Conservation (phyloP, 441 rosid genomes). For the Mallotus japonicus region DNA sequence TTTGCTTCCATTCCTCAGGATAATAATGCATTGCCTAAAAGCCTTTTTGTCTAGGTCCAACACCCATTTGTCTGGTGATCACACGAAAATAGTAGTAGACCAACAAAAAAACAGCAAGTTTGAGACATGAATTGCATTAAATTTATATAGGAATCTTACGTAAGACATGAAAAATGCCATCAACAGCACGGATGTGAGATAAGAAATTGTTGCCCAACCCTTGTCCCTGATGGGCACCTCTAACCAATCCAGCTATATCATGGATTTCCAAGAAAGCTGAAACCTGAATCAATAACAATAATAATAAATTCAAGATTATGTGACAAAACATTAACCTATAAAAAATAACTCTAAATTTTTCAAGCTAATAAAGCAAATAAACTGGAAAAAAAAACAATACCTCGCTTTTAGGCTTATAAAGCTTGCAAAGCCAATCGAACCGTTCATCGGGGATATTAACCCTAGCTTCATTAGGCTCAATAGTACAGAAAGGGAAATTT, state of each 20-base stretch:
- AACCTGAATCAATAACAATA: slow-evolving; percentile 40
- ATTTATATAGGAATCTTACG: slow-evolving; percentile 47
- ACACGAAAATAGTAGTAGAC: neutral
- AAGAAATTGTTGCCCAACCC: slow-evolving; percentile 97
- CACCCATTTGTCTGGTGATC: neutral
- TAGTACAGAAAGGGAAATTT: slow-evolving; percentile 97
- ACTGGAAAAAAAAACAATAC: slow-evolving; percentile 27
- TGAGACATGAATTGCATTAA: neutral
- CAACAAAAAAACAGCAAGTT: neutral
- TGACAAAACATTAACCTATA: too few relatives aligned
- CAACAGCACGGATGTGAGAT: slow-evolving; percentile 98
- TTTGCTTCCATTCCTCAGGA: neutral
- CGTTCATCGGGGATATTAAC: slow-evolving; percentile 91
- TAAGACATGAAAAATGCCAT: slow-evolving; percentile 96
- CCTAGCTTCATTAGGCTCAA: slow-evolving; percentile 98
- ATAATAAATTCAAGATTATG: too few relatives aligned
- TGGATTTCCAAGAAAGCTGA: slow-evolving; percentile 97
- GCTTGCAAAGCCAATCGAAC: slow-evolving; percentile 90
- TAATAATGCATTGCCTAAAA: neutral
- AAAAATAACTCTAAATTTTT: too few relatives aligned
- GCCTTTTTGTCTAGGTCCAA: neutral
- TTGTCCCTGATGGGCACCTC: slow-evolving; percentile 97
- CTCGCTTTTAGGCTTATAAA: slow-evolving; percentile 86
- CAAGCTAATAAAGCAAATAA: neutral
- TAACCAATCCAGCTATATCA: slow-evolving; percentile 96